Evolutionary conservation across 495 filamentous ascomycete species (phyloP).

Genomic region (Umbilicaria muhlenbergii): DNA sequence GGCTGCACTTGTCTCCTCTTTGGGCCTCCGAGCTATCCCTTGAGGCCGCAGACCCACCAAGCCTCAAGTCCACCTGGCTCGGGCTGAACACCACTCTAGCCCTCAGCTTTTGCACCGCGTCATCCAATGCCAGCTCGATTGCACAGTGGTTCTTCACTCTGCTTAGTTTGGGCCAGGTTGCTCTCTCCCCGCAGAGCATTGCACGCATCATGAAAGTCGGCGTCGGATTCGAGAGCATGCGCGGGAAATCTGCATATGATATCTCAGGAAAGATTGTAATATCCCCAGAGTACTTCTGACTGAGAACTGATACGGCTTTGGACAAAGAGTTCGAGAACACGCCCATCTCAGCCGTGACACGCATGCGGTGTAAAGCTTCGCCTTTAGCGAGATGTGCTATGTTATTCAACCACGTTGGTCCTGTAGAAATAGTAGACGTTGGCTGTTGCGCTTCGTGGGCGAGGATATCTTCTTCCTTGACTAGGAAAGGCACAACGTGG

Average conservation of each 20-base stretch:
- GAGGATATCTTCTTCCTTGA: constrained; percentile 47
- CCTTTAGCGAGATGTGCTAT: constrained; percentile 64
- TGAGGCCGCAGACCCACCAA: constrained; percentile 1
- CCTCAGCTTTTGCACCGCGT: constrained; percentile 61
- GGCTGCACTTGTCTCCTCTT: constrained; percentile 1
- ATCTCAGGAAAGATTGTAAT: constrained; percentile 86
- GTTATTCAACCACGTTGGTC: constrained; percentile 44
- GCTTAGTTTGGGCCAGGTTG: constrained; percentile 80
- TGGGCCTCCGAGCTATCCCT: neutral
- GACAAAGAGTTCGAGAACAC: constrained; percentile 67
- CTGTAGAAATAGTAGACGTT: constrained; percentile 20
- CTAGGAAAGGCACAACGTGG: constrained; percentile 77
- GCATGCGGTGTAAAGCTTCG: constrained; percentile 68
- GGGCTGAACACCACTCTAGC: constrained; percentile 68
- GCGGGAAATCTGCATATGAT: constrained; percentile 53
- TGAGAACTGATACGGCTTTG: constrained; percentile 66
- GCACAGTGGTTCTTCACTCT: constrained; percentile 70
- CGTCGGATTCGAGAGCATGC: constrained; percentile 74
- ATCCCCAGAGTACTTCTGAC: constrained; percentile 86
- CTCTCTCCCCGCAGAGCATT: constrained; percentile 61
- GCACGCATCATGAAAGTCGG: constrained; percentile 73
- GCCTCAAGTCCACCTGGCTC: constrained; percentile 43
- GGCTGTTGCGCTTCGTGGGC: constrained; percentile 20
- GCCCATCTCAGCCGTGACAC: constrained; percentile 66
- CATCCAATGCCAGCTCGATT: constrained; percentile 74